These are phyloP conservation scores for Oleoguttula mirabilis DNA, from an alignment of 495 filamentous ascomycete genomes.

Conservation along the genomic window DNA sequence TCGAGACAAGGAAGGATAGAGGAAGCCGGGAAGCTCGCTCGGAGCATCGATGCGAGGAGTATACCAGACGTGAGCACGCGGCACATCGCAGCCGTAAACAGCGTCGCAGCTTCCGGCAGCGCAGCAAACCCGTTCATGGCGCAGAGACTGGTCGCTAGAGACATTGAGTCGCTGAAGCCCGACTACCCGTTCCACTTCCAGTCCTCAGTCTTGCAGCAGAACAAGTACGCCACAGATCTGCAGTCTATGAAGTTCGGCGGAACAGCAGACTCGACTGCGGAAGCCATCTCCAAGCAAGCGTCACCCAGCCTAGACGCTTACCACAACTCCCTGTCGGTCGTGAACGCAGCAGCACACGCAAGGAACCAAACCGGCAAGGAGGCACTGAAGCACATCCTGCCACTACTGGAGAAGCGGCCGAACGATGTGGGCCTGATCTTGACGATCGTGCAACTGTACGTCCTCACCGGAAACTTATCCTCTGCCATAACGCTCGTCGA, in stretches of 20 bases:
- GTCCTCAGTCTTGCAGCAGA: conserved; percentile 49
- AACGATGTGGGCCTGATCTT: conserved; percentile 75
- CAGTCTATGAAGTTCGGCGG: conserved; percentile 65
- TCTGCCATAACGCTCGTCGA: conserved; percentile 68
- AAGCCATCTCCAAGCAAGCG: conserved; percentile 40
- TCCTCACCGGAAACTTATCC: conserved; percentile 59
- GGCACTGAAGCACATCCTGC: conserved; percentile 59
- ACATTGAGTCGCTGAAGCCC: conserved; percentile 23
- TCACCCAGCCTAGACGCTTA: conserved; percentile 45
- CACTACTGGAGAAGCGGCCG: conserved; percentile 63
- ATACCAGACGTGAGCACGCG: conserved; percentile 67
- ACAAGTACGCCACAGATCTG: conserved; percentile 62
- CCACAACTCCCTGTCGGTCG: conserved; percentile 54
- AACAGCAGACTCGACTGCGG: conserved; percentile 53
- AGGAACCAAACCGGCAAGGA: conserved; percentile 51
- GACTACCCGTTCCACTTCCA: conserved; percentile 74
- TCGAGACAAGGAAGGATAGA: conserved; percentile 57
- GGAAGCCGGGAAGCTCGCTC: conserved; percentile 57
- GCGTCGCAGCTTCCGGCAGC: conserved; percentile 44
- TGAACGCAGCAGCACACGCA: conserved; percentile 69
- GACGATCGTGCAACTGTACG: conserved; percentile 73
- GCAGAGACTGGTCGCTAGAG: conserved; percentile 49
- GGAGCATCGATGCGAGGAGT: conserved; percentile 39
- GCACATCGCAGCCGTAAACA: conserved; percentile 69
- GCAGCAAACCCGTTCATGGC: conserved; percentile 65